Evolutionary conservation across 208 protist genomes (phyloP), one percentile per base, ranked within the genome.

Genomic region (Trypanosoma grayi): DNA sequence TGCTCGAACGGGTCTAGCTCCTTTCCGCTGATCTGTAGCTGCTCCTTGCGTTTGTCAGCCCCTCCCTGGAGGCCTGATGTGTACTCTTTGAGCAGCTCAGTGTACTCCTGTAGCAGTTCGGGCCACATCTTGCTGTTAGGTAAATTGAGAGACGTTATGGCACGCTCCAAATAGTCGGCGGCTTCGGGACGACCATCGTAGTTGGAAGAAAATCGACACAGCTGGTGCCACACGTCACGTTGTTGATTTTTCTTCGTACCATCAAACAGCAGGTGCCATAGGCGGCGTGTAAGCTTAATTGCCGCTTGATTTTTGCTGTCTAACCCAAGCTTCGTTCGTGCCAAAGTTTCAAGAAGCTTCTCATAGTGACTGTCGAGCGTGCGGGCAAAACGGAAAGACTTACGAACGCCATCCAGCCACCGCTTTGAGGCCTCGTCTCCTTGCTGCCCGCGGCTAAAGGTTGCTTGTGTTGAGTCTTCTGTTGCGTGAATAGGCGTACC

Each of bases 151-250:
- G 62, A 59, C 22, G 50, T 37, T n/a, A 75, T 47, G 33, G 68
- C 72, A 31, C 37, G 30, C 39, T 59, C 45, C 13, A 66, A 47
- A 16, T 65, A 9, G 16, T 46, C 61, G 2, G 25, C 46, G 28
- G 24, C 65, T 34, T 51, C 39, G 6, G 43, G 30, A 46, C 24
- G 39, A 31, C 59, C 71, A 71, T 68, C 53, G 61, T 81, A 92
- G 34, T 61, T 70, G 28, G 67, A 81, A 28, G 85, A 92, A 62
- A 92, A 92, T 62, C 60, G 70, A 66, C 85, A 92, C 10, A 92
- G 55, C 31, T 68, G 55, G 51, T 78, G 60, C 85, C 85, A 92
- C 30, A 82, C 67, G n/a, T 70, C 62, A 24, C 69, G 72, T 70
- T 92, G 83, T 65, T 87, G 79, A 45, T 60, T 52, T 41, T 34